Evolutionary conservation across 768 basidiomycete species (phyloP), one percentile per base, ranked within the genome.

Genomic region (Saitozyma sp.): DNA sequence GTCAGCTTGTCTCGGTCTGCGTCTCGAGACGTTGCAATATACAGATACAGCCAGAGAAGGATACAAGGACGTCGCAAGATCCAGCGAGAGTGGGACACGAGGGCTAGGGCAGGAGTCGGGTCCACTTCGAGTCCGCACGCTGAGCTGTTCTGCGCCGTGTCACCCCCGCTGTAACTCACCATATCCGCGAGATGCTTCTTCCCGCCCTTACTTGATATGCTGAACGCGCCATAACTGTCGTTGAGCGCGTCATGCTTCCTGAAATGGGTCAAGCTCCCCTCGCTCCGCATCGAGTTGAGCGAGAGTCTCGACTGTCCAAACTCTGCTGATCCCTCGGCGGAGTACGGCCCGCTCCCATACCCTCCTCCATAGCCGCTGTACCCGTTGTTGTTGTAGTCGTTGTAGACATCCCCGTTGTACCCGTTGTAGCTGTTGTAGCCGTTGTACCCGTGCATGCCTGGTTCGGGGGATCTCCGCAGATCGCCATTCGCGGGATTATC

Each of bases 171-270:
- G 11, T 20, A 16, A 63, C 73, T 68, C 46, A 72, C 73, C 69
- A 66, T 69, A 49, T 73, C 67, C 38, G 64, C 69, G 55, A 75
- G n/a, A 60, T 69, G 67, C 59, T 58, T 62, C 54, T 63, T 66
- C 2, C 71, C 71, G 0, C 71, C 71, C 58, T 73, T 75, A 59
- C 71, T 75, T 29, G 66, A 66, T 39, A 75, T 70, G 52, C 73
- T 75, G 61, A 70, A 70, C 13, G 60, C 63, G 11, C 54, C 56
- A 55, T 66, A 71, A 17, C 66, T 64, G 46, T 58, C 67, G 61
- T 63, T 53, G 39, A 69, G 45, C 17, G 66, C 61, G 61, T 75
- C 74, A 51, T 65, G 62, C 45, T 71, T 64, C 39, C 56, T 63
- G 49, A 75, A 73, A 13, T 70, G 65, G 9, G 71, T 69, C 63